phyloP scores from a whole-genome alignment of 345 rosid species.

The Gossypioides kirkii region DNA sequence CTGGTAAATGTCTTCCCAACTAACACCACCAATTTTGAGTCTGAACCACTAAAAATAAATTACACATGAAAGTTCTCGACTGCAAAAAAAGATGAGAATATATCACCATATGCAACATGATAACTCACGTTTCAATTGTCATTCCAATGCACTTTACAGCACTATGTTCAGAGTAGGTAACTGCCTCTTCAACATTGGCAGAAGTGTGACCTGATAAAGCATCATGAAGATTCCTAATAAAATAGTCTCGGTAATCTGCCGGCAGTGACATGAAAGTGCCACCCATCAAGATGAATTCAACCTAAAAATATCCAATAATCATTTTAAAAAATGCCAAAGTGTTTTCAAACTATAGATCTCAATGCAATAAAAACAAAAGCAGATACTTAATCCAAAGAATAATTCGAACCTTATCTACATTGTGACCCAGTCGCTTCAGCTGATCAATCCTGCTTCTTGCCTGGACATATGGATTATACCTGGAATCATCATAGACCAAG shows the following conservation, averaged over 20 bases:
- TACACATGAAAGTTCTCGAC: neutral
- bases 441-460: conserved; percentile 99
- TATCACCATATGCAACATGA: neutral
- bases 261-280: conserved; percentile 98
- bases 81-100: neutral
- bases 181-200: conserved; percentile 94
- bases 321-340: neutral
- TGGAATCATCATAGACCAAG: conserved; percentile 24
- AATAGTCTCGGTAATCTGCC: conserved; percentile 91
- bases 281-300: conserved; percentile 97
- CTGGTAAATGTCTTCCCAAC: neutral
- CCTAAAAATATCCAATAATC: conserved; percentile 39
- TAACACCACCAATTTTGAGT: neutral
- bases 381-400: neutral
- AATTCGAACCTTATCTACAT: conserved; percentile 79
- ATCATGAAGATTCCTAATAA: conserved; percentile 92
- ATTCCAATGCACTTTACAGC: conserved; percentile 96
- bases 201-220: conserved; percentile 96
- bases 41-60: neutral
- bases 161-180: conserved; percentile 89
- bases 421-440: conserved; percentile 96
- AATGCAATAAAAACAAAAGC: neutral
- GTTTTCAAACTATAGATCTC: neutral
- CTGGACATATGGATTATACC: conserved; percentile 96
- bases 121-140: conserved; percentile 96